phyloP scores from a whole-genome alignment of 2,329 filamentous ascomycete species.

The Alternaria burnsii region DNA sequence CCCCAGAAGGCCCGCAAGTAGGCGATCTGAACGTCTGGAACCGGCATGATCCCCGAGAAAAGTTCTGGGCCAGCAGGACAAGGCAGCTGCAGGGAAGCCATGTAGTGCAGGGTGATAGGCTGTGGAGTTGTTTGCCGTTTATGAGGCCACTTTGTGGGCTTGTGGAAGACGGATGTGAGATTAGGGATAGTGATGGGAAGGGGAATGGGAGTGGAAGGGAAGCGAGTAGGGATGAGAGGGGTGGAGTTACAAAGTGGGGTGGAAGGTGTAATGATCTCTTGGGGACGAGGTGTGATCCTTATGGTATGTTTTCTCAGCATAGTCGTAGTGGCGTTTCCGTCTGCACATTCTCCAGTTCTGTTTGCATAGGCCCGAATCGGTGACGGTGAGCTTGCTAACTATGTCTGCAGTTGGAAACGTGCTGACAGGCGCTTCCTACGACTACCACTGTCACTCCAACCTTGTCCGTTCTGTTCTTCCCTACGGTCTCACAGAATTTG shows the following conservation, averaged over 20 bases:
- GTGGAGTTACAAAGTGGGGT: conserved; percentile 64
- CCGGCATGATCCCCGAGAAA: conserved; percentile 76
- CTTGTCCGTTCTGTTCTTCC: conserved; percentile 75
- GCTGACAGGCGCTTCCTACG: conserved; percentile 74
- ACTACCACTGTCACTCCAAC: conserved; percentile 87
- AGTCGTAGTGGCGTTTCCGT: background rate
- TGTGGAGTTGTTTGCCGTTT: conserved; percentile 82
- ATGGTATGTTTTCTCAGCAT: conserved; percentile 55
- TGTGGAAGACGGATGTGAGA: conserved; percentile 63
- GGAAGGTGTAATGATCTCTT: conserved; percentile 78
- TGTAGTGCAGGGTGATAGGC: conserved; percentile 72
- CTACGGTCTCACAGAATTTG: conserved; percentile 72
- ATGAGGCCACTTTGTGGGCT: conserved; percentile 79
- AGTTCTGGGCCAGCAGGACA: conserved; percentile 83
- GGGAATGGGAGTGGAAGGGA: conserved; percentile 42
- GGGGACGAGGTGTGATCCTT: conserved; percentile 85
- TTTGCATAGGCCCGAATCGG: background rate
- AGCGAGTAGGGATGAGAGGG: conserved; percentile 57
- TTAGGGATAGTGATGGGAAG: conserved; percentile 50
- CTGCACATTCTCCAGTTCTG: background rate
- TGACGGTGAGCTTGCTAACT: background rate
- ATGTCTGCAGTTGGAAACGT: conserved; percentile 70
- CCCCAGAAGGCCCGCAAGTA: conserved; percentile 78
- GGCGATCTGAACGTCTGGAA: conserved; percentile 88
- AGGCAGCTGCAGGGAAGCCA: conserved; percentile 81